Base-by-base conservation (phyloP, 1,139 yeast species). In the Yamadazyma taylorii region DNA sequence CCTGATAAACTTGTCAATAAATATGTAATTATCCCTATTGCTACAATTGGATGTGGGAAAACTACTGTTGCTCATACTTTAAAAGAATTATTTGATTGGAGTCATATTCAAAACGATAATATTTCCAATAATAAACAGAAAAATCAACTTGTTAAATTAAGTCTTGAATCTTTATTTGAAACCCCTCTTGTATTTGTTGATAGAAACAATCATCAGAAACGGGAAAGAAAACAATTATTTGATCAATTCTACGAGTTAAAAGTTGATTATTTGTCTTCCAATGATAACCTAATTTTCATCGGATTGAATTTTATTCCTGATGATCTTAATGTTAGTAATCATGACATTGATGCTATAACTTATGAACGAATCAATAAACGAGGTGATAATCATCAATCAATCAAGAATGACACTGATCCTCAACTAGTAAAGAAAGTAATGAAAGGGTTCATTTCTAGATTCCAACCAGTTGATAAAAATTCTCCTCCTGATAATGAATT, bases 41-140 rank as follows among this genome's bases (percentile, higher is more conserved):
- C 97, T 0, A 88, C 96, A 0, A 77, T 92, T 35, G 98, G 97
- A 0, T 88, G 97, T 58, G 99, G 99, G 7, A 94, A 94, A 56
- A 89, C 97, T 0, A 88, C 97, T 0, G 76, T 87, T 0, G 78
- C 88, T 3, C 59, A 75, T 33, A 81, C 92, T 0, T 62, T 92
- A 31, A 49, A 56, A 1, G 56, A 71, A 8, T 55, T 90, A 19
- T 82, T 69, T 0, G 61, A 66, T 0, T 83, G 95, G 85, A 81
- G 76, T 0, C 88, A 84, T 51, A 71, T 87, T n/a, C 96, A 89
- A 55, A 90, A 87, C 56, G 98, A 92, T 60, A 78, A 88, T 48
- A 69, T 88, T 24, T 63, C 73, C 2, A 67, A 66, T 14, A 67
- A 67, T 15, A 75, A 76, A 0, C 72, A 69, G 7, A 73, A 71